A percentile compares a stretch with the other conserved stretches of the same genome.
Conservation (phyloP, 176 grass and related monocot species). For the Guadua angustifolia region DNA sequence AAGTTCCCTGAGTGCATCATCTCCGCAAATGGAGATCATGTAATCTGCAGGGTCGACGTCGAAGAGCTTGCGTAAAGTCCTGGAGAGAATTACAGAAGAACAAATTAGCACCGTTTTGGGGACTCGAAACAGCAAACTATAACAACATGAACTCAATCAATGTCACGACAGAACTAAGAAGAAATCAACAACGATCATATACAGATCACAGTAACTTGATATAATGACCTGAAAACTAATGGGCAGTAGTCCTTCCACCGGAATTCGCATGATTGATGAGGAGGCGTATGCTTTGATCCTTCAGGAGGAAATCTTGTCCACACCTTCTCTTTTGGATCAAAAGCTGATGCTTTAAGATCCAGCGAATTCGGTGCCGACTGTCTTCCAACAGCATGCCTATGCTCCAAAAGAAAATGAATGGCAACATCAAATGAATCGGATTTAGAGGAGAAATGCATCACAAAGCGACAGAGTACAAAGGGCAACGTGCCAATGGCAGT, state of each 20-base stretch:
- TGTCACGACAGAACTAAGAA: neutral
- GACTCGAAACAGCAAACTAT: neutral
- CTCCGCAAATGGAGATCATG: constrained; percentile 45
- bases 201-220: neutral
- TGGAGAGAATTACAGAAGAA: neutral
- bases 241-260: constrained; percentile 94
- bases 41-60: constrained; percentile 42
- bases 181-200: neutral
- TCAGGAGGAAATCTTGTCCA: constrained; percentile 90
- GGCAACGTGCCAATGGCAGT: neutral
- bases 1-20: constrained; percentile 39
- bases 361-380: constrained; percentile 57
- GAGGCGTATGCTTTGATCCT: constrained; percentile 79
- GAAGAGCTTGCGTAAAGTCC: constrained; percentile 46
- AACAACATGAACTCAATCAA: neutral
- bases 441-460: constrained; percentile 4
- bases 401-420: constrained; percentile 11
- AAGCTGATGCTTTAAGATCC: constrained; percentile 80
- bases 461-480: neutral
- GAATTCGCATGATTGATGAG: constrained; percentile 81
- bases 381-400: constrained; percentile 80
- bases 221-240: constrained; percentile 72
- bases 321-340: constrained; percentile 90
- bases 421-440: neutral
- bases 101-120: constrained; percentile 3